Base-by-base conservation (phyloP, 1,284 basidiomycete species). In the Microbotryum saponariae region DNA sequence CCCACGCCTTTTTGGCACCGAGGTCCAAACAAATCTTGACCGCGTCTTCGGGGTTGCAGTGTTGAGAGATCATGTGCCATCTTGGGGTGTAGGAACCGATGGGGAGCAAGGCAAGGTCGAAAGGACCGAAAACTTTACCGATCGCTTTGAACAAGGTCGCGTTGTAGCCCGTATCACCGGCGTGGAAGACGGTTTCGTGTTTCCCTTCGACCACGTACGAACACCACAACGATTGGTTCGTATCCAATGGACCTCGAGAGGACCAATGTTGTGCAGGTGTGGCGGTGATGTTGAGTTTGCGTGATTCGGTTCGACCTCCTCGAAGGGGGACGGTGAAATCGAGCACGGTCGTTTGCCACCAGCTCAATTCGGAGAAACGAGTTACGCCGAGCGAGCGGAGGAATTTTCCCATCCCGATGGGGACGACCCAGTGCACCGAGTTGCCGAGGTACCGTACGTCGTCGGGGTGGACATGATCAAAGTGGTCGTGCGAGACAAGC, bases 181-280 rank as follows among this genome's bases (percentile, higher is more conserved):
- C 74, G 63, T 74, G 74, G 66, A 73, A 73, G 31, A 53, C 50
- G 14, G 52, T 44, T 3, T 56, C 47, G 29, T 51, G n/a, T 18
- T 27, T 27, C 6, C 68, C 64, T 44, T 76, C 72, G 45, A 78
- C 73, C 52, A 76, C 76, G 67, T 76, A 78, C 1, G 73, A 75
- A 7, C 73, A 69, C 76, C 79, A 80, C 16, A 80, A 73, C 0
- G 76, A 76, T 8, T 75, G 75, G 62, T 80, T 80, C 37, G 77
- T 78, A 63, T 79, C 78, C 2, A 76, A 65, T 0, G 76, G 76
- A 9, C 75, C 76, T 7, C 79, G 72, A 3, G 77, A 78, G 3
- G 76, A 77, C 79, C 78, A 79, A 69, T 80, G 79, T 72, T 76
- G 59, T 6, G 67, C 57, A 4, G 67, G 63, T 21, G 58, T 60